Conservation (phyloP, 495 filamentous ascomycete species). For the Podospora fimiseda region DNA sequence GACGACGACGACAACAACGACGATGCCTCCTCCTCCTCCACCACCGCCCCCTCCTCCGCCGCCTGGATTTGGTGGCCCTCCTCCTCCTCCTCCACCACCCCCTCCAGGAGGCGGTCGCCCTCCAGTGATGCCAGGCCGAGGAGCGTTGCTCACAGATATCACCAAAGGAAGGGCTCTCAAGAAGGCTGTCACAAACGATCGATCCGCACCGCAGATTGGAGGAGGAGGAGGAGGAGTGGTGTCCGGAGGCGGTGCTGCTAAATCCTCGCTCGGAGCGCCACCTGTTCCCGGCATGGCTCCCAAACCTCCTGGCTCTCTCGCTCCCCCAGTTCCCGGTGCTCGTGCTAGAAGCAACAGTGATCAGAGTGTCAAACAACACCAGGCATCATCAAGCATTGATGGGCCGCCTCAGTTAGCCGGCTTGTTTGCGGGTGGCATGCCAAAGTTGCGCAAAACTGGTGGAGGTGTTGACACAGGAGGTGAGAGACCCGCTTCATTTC, state of each 20-base stretch:
- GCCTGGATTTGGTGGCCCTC: conserved; percentile 25
- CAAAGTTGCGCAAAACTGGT: conserved; percentile 79
- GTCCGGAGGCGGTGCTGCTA: conserved; percentile 40
- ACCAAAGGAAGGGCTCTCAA: conserved; percentile 72
- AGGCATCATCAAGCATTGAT: conserved; percentile 34
- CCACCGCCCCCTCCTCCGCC: conserved; percentile 23
- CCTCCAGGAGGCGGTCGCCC: conserved; percentile 20
- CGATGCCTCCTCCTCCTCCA: conserved; percentile 23
- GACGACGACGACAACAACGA: neutral
- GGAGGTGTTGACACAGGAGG: conserved; percentile 85
- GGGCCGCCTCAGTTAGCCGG: conserved; percentile 78
- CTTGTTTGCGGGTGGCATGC: conserved; percentile 90
- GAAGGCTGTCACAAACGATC: conserved; percentile 90
- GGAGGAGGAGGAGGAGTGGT: conserved; percentile 37
- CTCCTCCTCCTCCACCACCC: conserved; percentile 30
- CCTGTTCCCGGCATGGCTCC: conserved; percentile 64
- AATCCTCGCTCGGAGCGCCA: conserved; percentile 59
- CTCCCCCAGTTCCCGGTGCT: conserved; percentile 67
- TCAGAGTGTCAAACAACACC: conserved; percentile 41
- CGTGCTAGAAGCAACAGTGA: conserved; percentile 81
- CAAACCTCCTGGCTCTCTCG: conserved; percentile 54
- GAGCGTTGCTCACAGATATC: conserved; percentile 86
- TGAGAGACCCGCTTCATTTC: conserved; percentile 21
- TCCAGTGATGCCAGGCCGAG: conserved; percentile 36
- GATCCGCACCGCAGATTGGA: conserved; percentile 72